Percentiles rank a stretch among this genome's conserved stretches.
Evolutionary conservation across 169 alveolate genomes (phyloP).

Genomic region (Toxoplasma gondii): DNA sequence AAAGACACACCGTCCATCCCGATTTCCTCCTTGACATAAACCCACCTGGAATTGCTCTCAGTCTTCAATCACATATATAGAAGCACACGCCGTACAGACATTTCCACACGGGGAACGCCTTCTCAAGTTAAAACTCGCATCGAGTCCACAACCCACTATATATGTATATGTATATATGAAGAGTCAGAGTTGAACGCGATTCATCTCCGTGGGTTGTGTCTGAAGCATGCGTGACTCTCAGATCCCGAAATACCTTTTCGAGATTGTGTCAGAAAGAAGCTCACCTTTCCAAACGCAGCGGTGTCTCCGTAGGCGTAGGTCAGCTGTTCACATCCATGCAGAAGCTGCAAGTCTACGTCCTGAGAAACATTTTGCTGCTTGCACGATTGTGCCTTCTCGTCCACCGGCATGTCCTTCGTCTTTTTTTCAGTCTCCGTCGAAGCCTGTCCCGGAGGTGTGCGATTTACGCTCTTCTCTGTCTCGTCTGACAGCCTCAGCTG

Average conservation of each 20-base stretch:
- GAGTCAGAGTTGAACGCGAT: too few species aligned
- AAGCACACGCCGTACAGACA: too few species aligned
- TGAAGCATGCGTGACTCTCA: too few species aligned
- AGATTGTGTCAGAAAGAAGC: not conserved
- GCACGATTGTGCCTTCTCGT: not conserved
- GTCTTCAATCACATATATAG: too few species aligned
- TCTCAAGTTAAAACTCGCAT: too few species aligned
- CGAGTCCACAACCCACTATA: too few species aligned
- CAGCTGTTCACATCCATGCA: not conserved
- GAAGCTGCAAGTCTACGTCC: not conserved
- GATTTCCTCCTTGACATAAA: too few species aligned
- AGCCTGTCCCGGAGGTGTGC: not conserved
- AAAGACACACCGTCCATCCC: not conserved
- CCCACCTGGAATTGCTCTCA: too few species aligned
- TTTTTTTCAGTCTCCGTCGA: not conserved
- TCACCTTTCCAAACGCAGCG: conserved; percentile 25
- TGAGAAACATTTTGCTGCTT: not conserved
- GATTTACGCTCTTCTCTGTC: not conserved
- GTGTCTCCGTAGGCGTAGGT: conserved; percentile 14
- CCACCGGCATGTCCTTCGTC: not conserved
- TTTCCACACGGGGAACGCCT: too few species aligned
- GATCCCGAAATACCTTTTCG: too few species aligned
- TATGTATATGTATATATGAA: too few species aligned
- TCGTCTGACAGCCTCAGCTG: not conserved
- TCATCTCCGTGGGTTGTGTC: too few species aligned